These are phyloP conservation scores for Mucor piriformis DNA, from an alignment of 371 early-diverging fungal species.

Conservation along the genomic window DNA sequence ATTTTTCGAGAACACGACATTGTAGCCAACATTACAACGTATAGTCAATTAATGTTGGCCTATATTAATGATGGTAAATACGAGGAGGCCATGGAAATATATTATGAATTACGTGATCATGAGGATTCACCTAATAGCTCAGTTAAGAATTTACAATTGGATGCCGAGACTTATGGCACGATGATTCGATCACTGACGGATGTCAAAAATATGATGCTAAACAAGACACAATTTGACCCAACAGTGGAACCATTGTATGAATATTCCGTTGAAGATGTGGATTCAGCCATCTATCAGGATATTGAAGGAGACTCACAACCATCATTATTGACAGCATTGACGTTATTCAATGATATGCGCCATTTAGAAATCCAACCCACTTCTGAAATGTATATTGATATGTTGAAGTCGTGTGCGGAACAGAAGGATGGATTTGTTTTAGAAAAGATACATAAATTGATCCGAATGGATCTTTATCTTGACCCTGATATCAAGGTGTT, in stretches of 20 bases:
- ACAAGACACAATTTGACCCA: background rate
- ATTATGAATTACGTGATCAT: conserved; percentile 42
- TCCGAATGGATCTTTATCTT: conserved; percentile 48
- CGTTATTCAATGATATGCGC: conserved; percentile 52
- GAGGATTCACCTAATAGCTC: conserved; percentile 5
- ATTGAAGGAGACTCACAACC: conserved; percentile 33
- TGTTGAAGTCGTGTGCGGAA: conserved; percentile 38
- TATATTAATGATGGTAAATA: conserved; percentile 41
- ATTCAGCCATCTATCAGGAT: conserved; percentile 10
- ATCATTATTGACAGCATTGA: conserved; percentile 33
- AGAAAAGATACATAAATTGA: conserved; percentile 42
- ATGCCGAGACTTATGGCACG: conserved; percentile 10
- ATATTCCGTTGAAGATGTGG: conserved; percentile 30
- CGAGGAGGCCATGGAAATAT: conserved; percentile 50
- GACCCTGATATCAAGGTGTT: conserved; percentile 42
- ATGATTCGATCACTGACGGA: conserved; percentile 17
- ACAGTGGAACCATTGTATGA: conserved; percentile 23
- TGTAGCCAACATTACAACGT: conserved; percentile 36
- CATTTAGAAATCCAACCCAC: conserved; percentile 39
- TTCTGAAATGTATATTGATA: conserved; percentile 37
- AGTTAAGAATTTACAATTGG: conserved; percentile 1
- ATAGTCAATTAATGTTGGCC: conserved; percentile 41
- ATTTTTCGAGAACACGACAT: conserved; percentile 31
- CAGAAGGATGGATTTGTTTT: conserved; percentile 35
- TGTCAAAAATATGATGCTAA: conserved; percentile 1